Conservation (phyloP, 257 asterid genomes). For the Nicotiana benthamiana region DNA sequence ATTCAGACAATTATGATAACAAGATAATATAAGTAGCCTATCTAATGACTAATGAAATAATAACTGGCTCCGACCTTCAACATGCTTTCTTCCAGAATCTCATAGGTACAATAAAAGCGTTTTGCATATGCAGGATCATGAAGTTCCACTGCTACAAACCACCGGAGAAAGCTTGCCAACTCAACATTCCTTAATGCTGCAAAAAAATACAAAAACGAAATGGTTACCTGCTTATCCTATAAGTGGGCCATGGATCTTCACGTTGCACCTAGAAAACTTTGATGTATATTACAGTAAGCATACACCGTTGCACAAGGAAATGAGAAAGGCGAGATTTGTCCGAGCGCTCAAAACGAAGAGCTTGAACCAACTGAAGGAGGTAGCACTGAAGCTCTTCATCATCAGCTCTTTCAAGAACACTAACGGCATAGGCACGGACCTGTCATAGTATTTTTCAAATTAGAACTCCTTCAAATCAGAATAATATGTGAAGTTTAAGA, state of each 20-base stretch:
- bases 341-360: constrained; percentile 95
- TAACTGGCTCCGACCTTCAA: constrained; percentile 50
- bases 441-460: constrained; percentile 18
- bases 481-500: not conserved
- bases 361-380: constrained; percentile 97
- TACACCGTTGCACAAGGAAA: constrained; percentile 96
- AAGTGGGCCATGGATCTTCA: not conserved
- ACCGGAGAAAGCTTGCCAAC: constrained; percentile 97
- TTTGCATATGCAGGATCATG: constrained; percentile 90
- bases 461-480: not conserved
- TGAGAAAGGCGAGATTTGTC: constrained; percentile 88
- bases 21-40: not conserved
- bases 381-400: constrained; percentile 99
- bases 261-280: constrained; percentile 10
- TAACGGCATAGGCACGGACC: constrained; percentile 98
- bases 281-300: constrained; percentile 27
- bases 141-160: constrained; percentile 98
- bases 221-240: not conserved
- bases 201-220: constrained; percentile 13
- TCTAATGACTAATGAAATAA: not conserved
- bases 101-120: constrained; percentile 85
- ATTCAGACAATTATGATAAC: not conserved
- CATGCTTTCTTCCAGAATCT: constrained; percentile 84
- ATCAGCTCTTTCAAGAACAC: constrained; percentile 95
- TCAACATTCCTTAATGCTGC: constrained; percentile 87